phyloP scores from a whole-genome alignment of 2,329 filamentous ascomycete genomes.

The Chaetomium strumarium region DNA sequence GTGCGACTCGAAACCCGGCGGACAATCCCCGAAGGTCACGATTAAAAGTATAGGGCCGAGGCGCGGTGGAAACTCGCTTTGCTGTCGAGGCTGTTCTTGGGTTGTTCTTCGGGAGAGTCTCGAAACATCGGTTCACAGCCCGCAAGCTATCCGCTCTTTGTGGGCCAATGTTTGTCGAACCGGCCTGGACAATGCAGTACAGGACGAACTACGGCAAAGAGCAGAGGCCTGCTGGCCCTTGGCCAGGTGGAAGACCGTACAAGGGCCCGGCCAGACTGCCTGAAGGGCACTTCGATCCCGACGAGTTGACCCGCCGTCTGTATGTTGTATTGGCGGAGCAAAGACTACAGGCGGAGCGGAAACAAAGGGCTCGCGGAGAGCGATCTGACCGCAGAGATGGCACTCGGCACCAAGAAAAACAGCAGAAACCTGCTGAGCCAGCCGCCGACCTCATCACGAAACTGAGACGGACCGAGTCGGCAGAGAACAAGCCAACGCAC shows the following conservation, averaged over 20 bases:
- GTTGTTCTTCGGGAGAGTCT: not conserved
- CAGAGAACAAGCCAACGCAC: constrained; percentile 11
- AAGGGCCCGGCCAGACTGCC: not conserved
- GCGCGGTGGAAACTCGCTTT: no score
- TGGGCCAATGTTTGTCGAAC: constrained; percentile 1
- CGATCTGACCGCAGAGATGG: not conserved
- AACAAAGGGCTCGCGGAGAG: constrained; percentile 20
- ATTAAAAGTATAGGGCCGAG: no score
- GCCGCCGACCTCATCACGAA: constrained; percentile 15
- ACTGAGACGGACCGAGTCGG: constrained; percentile 10
- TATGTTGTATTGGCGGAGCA: constrained; percentile 46
- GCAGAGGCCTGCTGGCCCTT: constrained; percentile 5
- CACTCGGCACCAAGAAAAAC: not conserved
- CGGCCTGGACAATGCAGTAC: constrained; percentile 19
- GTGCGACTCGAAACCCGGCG: no score
- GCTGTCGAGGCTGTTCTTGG: no score
- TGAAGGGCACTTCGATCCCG: constrained; percentile 44
- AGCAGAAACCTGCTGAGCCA: constrained; percentile 1
- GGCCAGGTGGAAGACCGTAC: not conserved
- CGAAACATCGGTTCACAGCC: not conserved
- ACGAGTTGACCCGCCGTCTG: constrained; percentile 50
- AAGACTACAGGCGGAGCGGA: constrained; percentile 36
- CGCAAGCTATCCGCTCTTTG: not conserved
- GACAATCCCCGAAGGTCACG: no score
- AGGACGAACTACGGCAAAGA: constrained; percentile 22